Evolutionary conservation across 164 flowering plant genomes (phyloP).

Genomic region (Nymphaea thermarum): DNA sequence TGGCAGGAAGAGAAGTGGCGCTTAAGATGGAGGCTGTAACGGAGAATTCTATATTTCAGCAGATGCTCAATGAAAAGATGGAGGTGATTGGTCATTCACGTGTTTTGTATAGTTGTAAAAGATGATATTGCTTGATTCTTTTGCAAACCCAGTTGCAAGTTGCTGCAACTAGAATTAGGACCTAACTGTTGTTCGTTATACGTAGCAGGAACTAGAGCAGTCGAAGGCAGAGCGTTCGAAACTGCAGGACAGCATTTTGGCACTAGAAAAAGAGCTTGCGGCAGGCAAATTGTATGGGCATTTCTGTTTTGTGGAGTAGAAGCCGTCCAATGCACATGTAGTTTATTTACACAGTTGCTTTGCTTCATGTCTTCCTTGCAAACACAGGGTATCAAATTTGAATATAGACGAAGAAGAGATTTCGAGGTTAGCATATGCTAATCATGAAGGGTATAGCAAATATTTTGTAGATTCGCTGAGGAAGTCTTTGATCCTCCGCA

Average conservation of each 20-base stretch:
- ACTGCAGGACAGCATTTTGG: conserved; percentile 59
- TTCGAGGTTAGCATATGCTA: conserved; percentile 69
- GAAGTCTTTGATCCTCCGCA: conserved; percentile 65
- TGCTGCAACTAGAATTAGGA: too few species aligned
- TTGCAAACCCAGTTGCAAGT: too few species aligned
- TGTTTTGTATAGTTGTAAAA: too few species aligned
- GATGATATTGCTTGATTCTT: not conserved
- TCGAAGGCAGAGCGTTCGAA: conserved; percentile 37
- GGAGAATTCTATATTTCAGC: not conserved
- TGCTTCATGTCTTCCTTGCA: not conserved
- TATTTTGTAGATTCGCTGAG: conserved; percentile 54
- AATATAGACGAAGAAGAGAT: conserved; percentile 73
- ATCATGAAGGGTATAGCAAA: conserved; percentile 38
- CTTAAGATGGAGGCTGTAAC: not conserved
- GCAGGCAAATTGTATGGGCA: conserved; percentile 60
- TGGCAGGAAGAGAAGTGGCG: not conserved
- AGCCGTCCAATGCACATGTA: too few species aligned
- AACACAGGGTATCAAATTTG: conserved; percentile 58
- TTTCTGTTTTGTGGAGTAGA: too few species aligned
- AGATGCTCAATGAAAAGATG: not conserved
- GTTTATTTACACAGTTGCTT: too few species aligned
- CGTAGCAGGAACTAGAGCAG: conserved; percentile 43
- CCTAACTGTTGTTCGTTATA: too few species aligned
- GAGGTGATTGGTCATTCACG: not conserved
- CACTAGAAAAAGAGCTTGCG: conserved; percentile 88